Conservation (phyloP, 495 filamentous ascomycete genomes). For the Darksidea phi region DNA sequence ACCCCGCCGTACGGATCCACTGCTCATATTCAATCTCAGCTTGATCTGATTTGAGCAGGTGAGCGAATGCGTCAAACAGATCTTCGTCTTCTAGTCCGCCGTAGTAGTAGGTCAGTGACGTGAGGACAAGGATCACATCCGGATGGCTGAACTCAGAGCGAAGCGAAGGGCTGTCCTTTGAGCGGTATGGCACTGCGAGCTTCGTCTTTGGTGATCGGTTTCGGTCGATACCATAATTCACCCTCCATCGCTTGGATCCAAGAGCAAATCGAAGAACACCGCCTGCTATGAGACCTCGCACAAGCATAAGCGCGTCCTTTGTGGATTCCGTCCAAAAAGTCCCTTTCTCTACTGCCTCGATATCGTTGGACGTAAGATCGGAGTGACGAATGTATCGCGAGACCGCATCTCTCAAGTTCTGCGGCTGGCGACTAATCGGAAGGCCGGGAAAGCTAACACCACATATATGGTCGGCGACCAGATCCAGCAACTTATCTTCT, state of each 20-base stretch:
- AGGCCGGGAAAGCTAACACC: slow-evolving; percentile 42
- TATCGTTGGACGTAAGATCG: slow-evolving; percentile 37
- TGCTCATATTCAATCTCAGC: slow-evolving; percentile 41
- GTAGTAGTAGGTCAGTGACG: slow-evolving; percentile 69
- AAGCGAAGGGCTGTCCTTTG: slow-evolving; percentile 63
- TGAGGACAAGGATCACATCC: slow-evolving; percentile 67
- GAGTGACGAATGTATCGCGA: slow-evolving; percentile 48
- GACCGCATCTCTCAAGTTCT: slow-evolving; percentile 42
- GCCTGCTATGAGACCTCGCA: slow-evolving; percentile 60
- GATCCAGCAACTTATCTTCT: slow-evolving; percentile 37
- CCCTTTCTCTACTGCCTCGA: slow-evolving; percentile 42
- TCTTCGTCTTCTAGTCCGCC: slow-evolving; percentile 57
- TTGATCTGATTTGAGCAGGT: slow-evolving; percentile 57
- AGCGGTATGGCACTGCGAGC: slow-evolving; percentile 70
- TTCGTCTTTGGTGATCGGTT: slow-evolving; percentile 46
- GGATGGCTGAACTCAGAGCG: slow-evolving; percentile 74
- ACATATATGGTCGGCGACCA: slow-evolving; percentile 45
- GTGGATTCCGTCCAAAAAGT: slow-evolving; percentile 44
- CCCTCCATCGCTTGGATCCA: slow-evolving; percentile 61
- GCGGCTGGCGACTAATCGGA: slow-evolving; percentile 45
- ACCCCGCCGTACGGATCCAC: slow-evolving; percentile 10
- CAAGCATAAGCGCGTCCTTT: slow-evolving; percentile 51
- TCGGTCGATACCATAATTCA: slow-evolving; percentile 63
- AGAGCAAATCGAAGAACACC: slow-evolving; percentile 58
- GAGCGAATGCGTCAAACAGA: slow-evolving; percentile 50